Evolutionary conservation across 2,329 filamentous ascomycete species (phyloP).

Genomic region (Aspergillus sp.): DNA sequence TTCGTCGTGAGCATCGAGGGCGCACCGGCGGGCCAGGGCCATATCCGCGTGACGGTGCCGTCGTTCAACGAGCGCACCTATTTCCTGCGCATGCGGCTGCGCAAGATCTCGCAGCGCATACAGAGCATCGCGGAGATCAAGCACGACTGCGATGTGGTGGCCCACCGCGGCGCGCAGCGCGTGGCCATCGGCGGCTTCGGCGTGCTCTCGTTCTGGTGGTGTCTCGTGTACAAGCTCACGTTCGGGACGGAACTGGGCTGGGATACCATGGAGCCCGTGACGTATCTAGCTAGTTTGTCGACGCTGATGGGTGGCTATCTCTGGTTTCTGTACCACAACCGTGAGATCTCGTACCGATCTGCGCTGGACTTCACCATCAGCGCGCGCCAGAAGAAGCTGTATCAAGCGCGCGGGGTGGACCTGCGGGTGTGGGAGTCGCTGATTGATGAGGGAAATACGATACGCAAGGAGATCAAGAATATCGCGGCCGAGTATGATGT

Average conservation of each 20-base stretch:
- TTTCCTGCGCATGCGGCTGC: slow-evolving; percentile 69
- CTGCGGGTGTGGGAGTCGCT: slow-evolving; percentile 66
- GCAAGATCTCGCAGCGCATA: slow-evolving; percentile 62
- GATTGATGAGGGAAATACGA: slow-evolving; percentile 68
- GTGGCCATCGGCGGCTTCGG: slow-evolving; percentile 74
- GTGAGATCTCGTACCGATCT: slow-evolving; percentile 76
- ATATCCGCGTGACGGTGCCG: slow-evolving; percentile 69
- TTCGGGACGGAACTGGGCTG: slow-evolving; percentile 70
- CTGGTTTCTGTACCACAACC: slow-evolving; percentile 89
- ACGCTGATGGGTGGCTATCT: slow-evolving; percentile 84
- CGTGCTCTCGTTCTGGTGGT: slow-evolving; percentile 70
- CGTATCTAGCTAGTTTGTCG: slow-evolving; percentile 77
- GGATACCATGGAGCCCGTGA: slow-evolving; percentile 86
- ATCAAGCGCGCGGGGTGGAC: slow-evolving; percentile 68
- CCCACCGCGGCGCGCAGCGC: slow-evolving; percentile 67
- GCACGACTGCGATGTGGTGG: slow-evolving; percentile 68
- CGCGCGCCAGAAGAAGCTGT: slow-evolving; percentile 66
- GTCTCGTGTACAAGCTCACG: slow-evolving; percentile 61
- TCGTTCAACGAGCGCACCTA: slow-evolving; percentile 86
- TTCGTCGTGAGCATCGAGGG: slow-evolving; percentile 80
- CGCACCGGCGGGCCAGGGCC: slow-evolving; percentile 50
- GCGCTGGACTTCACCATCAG: slow-evolving; percentile 83
- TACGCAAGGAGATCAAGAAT: slow-evolving; percentile 69
- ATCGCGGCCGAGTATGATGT: slow-evolving; percentile 83
- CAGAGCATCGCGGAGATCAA: slow-evolving; percentile 65